A percentile compares a stretch with the other conserved stretches of the same genome.
phyloP scores from a whole-genome alignment of 2,329 filamentous ascomycete genomes.

The Thielaviopsis musarum region DNA sequence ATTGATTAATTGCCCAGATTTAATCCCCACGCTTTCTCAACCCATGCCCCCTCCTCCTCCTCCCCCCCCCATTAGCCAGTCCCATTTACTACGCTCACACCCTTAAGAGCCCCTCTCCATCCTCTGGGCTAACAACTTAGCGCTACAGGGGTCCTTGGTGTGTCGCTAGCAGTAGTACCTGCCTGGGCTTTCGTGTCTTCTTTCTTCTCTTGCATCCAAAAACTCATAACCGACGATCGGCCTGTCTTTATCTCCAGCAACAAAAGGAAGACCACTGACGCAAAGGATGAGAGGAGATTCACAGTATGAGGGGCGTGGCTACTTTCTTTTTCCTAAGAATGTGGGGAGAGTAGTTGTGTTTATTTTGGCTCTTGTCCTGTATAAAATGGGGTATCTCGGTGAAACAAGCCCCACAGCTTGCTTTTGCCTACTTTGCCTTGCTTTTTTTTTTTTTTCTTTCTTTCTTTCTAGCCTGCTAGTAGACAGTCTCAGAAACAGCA shows the following conservation, averaged over 20 bases:
- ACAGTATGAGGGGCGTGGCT: too few species aligned
- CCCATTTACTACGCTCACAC: neutral
- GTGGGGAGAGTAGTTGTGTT: too few species aligned
- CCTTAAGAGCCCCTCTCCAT: neutral
- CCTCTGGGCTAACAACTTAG: neutral
- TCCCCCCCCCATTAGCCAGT: too few species aligned
- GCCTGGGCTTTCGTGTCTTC: neutral
- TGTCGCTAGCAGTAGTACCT: neutral
- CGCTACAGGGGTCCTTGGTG: neutral
- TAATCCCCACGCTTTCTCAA: neutral
- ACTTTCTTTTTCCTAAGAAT: neutral
- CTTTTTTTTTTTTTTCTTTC: neutral
- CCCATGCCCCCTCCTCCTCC: neutral
- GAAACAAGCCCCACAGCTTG: neutral
- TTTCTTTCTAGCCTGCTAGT: neutral
- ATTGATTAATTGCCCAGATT: neutral
- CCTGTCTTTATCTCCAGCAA: too few species aligned
- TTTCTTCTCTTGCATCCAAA: neutral
- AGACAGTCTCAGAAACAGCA: neutral
- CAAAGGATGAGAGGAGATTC: too few species aligned
- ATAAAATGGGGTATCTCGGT: neutral
- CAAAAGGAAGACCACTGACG: too few species aligned
- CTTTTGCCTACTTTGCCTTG: neutral
- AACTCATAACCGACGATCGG: too few species aligned
- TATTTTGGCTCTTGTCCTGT: neutral